Evolutionary conservation across 768 basidiomycete genomes (phyloP).

Genomic region (Mrakia frigida): DNA sequence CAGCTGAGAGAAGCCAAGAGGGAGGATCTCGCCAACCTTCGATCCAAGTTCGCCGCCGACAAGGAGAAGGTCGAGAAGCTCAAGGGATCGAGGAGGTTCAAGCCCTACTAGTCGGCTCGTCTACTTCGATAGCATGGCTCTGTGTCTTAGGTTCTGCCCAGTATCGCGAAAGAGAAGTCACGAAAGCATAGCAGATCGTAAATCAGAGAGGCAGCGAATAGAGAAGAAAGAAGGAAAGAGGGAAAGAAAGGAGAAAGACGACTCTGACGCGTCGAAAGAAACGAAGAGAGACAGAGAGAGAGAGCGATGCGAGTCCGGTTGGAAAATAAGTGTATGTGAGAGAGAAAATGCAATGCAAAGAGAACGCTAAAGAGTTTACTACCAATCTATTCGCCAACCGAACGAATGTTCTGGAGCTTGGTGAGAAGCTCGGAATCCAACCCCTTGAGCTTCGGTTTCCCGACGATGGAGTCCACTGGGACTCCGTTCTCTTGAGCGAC

Average conservation of each 20-base stretch:
- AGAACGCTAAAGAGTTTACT: neutral
- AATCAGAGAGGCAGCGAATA: too few species aligned
- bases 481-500: neutral
- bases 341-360: neutral
- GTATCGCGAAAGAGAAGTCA: neutral
- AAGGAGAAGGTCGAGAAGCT: constrained; percentile 75
- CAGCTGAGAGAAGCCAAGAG: constrained; percentile 66
- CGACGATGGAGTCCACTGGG: neutral
- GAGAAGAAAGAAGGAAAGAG: too few species aligned
- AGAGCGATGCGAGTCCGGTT: too few species aligned
- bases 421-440: neutral
- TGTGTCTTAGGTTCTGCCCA: neutral
- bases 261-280: too few species aligned
- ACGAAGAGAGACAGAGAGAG: too few species aligned
- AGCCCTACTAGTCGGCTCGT: constrained; percentile 59
- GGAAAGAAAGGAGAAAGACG: too few species aligned
- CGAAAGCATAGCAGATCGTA: neutral
- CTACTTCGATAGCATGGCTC: neutral
- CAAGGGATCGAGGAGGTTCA: constrained; percentile 74
- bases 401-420: neutral
- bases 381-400: neutral
- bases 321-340: neutral
- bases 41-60: constrained; percentile 80
- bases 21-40: constrained; percentile 59
- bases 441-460: neutral